phyloP scores from a whole-genome alignment of 768 basidiomycete genomes.

The Leccinum fibrillosum region DNA sequence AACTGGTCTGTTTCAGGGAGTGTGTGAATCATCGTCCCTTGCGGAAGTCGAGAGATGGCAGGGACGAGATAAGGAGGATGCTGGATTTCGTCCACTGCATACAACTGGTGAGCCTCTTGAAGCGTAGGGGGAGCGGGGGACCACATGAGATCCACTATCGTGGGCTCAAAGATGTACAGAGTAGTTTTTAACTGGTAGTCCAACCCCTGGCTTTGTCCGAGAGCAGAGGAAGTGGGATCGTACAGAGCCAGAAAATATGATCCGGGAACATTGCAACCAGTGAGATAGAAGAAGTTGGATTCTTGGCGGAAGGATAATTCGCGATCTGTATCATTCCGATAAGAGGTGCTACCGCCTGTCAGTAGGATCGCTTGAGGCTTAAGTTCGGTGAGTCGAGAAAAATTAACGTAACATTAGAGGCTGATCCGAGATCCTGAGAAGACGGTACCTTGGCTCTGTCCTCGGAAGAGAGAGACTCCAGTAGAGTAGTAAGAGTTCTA shows the following conservation, averaged over 20 bases:
- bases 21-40: constrained; percentile 61
- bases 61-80: constrained; percentile 45
- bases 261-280: constrained; percentile 73
- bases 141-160: constrained; percentile 82
- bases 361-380: constrained; percentile 71
- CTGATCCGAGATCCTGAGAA: neutral
- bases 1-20: constrained; percentile 43
- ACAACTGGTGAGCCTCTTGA: constrained; percentile 47
- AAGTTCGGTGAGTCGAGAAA: neutral
- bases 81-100: constrained; percentile 61
- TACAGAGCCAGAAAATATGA: constrained; percentile 64
- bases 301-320: constrained; percentile 73
- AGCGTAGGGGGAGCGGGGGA: constrained; percentile 76
- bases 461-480: constrained; percentile 43
- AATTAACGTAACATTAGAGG: neutral
- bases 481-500: constrained; percentile 52
- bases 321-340: constrained; percentile 81
- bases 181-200: constrained; percentile 42
- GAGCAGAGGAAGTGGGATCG: constrained; percentile 33
- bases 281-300: constrained; percentile 86
- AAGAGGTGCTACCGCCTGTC: constrained; percentile 59
- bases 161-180: constrained; percentile 77
- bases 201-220: constrained; percentile 36
- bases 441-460: constrained; percentile 51
- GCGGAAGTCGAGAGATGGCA: constrained; percentile 44